Evolutionary conservation across 495 filamentous ascomycete species (phyloP), one percentile per base, ranked within the genome.

Genomic region (Daldinia loculata): DNA sequence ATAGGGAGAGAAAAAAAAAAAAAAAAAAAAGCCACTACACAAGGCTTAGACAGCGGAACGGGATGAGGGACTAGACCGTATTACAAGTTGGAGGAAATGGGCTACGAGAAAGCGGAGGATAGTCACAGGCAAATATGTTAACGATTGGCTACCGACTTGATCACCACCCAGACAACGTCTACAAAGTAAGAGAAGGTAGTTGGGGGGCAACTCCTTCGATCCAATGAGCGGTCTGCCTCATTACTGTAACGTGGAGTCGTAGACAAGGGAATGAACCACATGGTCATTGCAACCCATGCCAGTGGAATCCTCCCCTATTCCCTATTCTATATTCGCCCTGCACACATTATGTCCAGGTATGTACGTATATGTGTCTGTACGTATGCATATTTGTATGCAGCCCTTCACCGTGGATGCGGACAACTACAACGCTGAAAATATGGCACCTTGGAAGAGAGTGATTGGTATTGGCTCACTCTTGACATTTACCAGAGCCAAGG

Each of bases 141-240:
- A 72, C 70, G 61, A 72, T 72, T 72, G 70, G 70, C 70, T 72
- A 72, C 70, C 65, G 65, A 69, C 32, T 19, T 56, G 70, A 68
- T 61, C 70, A 65, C 56, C 65, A 56, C 56, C 65, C 45, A 27
- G 56, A 61, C 56, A 69, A 30, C 65, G 36, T 51, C 56, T 57
- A 51, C 50, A 69, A 43, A 61, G 43, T 65, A 51, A 51, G 32
- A 48, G 48, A 61, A 36, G 24, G 57, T 29, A 56, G 69, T 62
- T 72, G 50, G 70, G 70, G 56, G 66, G 58, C 30, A 17, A 32
- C 30, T 56, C 24, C 15, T 26, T 70, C 48, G 50, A 66, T 68
- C 70, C 70, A 72, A 72, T 69, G 43, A 66, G 61, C 61, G 61
- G 61, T 38, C 70, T 60, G 29, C 24, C 26, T 62, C 15, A 32